These are phyloP conservation scores for Anthracocystis walkeri DNA, from an alignment of 1,284 basidiomycete species.

Conservation along the genomic window DNA sequence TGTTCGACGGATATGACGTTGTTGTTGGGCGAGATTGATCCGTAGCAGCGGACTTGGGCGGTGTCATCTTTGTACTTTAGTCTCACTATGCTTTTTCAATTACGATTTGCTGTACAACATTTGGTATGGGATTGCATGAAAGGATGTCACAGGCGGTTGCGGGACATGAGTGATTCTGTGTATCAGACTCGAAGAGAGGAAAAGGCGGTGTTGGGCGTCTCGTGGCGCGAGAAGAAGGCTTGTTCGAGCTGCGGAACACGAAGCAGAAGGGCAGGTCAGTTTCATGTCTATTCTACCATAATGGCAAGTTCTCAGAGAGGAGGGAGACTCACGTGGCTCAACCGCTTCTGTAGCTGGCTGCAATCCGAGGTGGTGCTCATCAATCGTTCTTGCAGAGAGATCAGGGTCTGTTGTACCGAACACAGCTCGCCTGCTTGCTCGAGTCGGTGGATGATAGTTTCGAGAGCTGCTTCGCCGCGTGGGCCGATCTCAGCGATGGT, in stretches of 20 bases:
- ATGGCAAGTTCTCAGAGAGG: background rate
- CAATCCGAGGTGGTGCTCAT: constrained; percentile 11
- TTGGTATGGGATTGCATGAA: constrained; percentile 6
- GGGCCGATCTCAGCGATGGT: background rate
- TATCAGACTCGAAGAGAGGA: background rate
- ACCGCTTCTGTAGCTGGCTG: constrained; percentile 11
- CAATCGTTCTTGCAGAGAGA: constrained; percentile 18
- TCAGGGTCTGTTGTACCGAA: constrained; percentile 24
- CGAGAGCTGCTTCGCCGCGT: constrained; percentile 7
- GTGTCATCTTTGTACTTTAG: constrained; percentile 6
- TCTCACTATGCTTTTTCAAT: too few species aligned
- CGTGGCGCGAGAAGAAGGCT: constrained; percentile 16
- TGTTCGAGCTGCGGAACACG: constrained; percentile 18
- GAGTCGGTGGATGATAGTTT: constrained; percentile 8
- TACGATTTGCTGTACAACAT: constrained; percentile 1
- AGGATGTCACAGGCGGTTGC: too few species aligned
- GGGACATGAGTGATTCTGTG: too few species aligned
- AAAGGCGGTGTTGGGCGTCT: constrained; percentile 8
- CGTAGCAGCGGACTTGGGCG: constrained; percentile 1
- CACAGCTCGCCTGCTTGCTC: constrained; percentile 28
- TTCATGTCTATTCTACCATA: background rate
- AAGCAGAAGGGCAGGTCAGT: constrained; percentile 5
- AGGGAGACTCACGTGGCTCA: constrained; percentile 21
- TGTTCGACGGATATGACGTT: constrained; percentile 63
- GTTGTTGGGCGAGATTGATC: constrained; percentile 63